Conservation (phyloP, 139 green algal genomes). For the Closterium sp. region DNA sequence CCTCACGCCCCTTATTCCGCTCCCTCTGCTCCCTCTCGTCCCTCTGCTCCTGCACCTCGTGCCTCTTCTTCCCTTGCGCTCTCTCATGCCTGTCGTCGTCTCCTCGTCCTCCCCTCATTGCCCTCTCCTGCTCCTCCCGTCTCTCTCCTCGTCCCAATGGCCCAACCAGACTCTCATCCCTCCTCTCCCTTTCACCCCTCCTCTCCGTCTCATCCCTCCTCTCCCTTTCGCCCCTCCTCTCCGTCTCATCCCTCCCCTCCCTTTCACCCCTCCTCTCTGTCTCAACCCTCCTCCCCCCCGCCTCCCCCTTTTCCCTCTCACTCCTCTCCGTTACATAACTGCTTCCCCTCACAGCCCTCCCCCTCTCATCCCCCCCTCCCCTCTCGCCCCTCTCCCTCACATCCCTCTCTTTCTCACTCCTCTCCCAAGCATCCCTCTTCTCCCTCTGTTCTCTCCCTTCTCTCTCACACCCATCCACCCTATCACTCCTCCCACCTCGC, state of each 20-base stretch:
- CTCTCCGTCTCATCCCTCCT: neutral
- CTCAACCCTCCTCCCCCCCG: neutral
- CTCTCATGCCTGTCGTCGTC: neutral
- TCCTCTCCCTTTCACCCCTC: neutral
- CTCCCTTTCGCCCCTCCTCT: conserved; percentile 1
- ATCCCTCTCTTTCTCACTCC: conserved; percentile 31
- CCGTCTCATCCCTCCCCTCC: neutral
- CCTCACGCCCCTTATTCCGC: no score
- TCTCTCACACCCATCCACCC: no score
- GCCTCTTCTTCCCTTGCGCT: conserved; percentile 32
- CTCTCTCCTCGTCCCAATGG: neutral
- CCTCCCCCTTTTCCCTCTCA: neutral
- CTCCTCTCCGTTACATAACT: conserved; percentile 3
- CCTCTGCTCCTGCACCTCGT: no score
- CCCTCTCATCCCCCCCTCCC: neutral
- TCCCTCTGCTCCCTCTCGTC: no score
- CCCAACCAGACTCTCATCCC: neutral
- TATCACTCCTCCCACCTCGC: no score
- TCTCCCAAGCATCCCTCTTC: conserved; percentile 17
- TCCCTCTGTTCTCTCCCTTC: conserved; percentile 11
- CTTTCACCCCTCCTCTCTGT: neutral
- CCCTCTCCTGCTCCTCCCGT: neutral
- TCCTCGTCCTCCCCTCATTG: neutral
- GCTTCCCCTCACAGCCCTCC: neutral
- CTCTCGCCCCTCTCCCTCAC: neutral